Conservation (phyloP, 345 rosid species). For the Gossypium mustelinum region DNA sequence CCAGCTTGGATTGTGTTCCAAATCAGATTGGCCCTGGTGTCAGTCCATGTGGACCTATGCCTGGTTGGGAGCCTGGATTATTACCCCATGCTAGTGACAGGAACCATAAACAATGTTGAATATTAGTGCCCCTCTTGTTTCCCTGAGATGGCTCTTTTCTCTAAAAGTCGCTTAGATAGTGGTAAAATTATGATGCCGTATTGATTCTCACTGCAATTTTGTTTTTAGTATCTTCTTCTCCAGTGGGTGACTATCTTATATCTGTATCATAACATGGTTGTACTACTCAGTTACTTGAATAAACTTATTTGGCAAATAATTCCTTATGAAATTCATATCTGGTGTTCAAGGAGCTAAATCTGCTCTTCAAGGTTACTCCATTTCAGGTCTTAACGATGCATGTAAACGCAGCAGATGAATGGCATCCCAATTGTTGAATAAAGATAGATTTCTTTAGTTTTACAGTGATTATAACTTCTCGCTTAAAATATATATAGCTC, state of each 20-base stretch:
- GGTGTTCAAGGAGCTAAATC: background rate
- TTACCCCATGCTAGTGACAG: constrained; percentile 19
- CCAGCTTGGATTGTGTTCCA: constrained; percentile 8
- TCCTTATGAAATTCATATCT: background rate
- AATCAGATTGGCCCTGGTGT: constrained; percentile 16
- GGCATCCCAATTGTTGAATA: background rate
- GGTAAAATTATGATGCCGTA: background rate
- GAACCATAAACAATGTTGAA: constrained; percentile 22
- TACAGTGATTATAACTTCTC: too few relatives aligned
- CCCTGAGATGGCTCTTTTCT: background rate
- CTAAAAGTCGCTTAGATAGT: background rate
- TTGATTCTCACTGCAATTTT: constrained; percentile 12
- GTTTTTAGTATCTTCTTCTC: constrained; percentile 5
- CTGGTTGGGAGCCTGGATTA: constrained; percentile 26
- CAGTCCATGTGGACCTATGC: constrained; percentile 18
- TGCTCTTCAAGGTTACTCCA: background rate
- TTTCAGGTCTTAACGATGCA: background rate
- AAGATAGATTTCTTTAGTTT: background rate
- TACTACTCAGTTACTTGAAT: background rate
- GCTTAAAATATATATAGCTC: too few relatives aligned
- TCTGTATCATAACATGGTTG: background rate
- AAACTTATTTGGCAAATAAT: constrained; percentile 5
- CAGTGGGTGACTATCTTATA: background rate
- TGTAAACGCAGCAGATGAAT: background rate
- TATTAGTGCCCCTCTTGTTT: background rate